Percentiles rank a stretch among this genome's conserved stretches.
phyloP scores from a whole-genome alignment of 495 filamentous ascomycete genomes.

The Diplogelasinospora grovesii region DNA sequence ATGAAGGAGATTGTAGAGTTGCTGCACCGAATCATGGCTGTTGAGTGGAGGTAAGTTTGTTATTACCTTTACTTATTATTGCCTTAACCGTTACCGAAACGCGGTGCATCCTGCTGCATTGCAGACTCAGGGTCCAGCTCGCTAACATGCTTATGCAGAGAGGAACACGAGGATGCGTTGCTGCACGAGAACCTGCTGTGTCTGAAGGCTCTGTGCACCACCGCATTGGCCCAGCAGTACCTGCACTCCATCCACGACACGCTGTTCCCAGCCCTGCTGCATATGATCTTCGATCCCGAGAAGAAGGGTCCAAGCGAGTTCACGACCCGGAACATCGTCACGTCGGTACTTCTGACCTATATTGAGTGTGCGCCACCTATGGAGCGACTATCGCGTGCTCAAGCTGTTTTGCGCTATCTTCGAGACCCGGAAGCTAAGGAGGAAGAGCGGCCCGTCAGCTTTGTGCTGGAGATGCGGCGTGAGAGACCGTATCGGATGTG shows the following conservation, averaged over 20 bases:
- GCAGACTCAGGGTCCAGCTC: slow-evolving; percentile 5
- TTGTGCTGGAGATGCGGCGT: slow-evolving; percentile 83
- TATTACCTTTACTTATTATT: slow-evolving; percentile 2
- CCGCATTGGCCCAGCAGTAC: slow-evolving; percentile 70
- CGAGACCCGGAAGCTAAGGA: slow-evolving; percentile 73
- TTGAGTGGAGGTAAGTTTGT: slow-evolving; percentile 83
- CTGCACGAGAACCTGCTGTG: slow-evolving; percentile 90
- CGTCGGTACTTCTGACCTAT: slow-evolving; percentile 78
- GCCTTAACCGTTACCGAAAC: no score
- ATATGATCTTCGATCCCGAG: slow-evolving; percentile 91
- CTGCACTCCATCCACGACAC: slow-evolving; percentile 71
- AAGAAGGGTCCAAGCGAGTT: slow-evolving; percentile 97
- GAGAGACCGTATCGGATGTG: slow-evolving; percentile 86
- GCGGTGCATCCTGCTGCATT: no score
- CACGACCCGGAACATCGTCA: slow-evolving; percentile 81
- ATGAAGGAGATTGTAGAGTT: slow-evolving; percentile 87
- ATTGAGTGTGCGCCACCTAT: slow-evolving; percentile 51
- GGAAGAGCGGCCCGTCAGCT: slow-evolving; percentile 66
- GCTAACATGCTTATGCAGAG: slow-evolving; percentile 45
- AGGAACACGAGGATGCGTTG: slow-evolving; percentile 92
- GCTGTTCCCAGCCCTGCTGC: slow-evolving; percentile 80
- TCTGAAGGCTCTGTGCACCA: slow-evolving; percentile 91
- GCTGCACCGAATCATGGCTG: slow-evolving; percentile 80
- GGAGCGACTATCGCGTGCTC: slow-evolving; percentile 55
- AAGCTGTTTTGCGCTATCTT: slow-evolving; percentile 66